Percentiles rank a stretch among this genome's conserved stretches.
Conservation (phyloP, 139 green algal genomes). For the Pedinophyceae sp. region DNA sequence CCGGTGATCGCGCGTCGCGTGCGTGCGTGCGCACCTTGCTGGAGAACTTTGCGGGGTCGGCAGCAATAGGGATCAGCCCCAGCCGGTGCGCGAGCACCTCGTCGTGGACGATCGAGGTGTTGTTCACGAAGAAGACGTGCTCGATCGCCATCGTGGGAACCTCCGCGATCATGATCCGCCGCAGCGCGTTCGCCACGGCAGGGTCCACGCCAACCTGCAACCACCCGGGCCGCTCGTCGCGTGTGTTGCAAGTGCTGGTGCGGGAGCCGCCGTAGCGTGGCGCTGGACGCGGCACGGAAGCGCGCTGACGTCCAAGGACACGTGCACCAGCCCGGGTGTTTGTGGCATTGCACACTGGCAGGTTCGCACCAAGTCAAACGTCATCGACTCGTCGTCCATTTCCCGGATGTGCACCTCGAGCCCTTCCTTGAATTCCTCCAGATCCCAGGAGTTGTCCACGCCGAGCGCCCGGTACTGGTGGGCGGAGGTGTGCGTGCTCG, state of each 20-base stretch:
- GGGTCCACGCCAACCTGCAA: constrained; percentile 32
- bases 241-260: too few relatives aligned
- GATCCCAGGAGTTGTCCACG: constrained; percentile 57
- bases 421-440: constrained; percentile 39
- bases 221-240: too few relatives aligned
- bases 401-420: constrained; percentile 20
- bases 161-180: constrained; percentile 86
- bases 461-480: constrained; percentile 44
- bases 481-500: constrained; percentile 40
- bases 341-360: background rate
- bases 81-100: constrained; percentile 85
- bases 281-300: background rate
- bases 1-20: too few relatives aligned
- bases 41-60: constrained; percentile 65
- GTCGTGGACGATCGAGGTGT: constrained; percentile 87
- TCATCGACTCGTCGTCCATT: constrained; percentile 39
- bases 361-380: constrained; percentile 84
- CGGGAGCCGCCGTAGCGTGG: too few relatives aligned
- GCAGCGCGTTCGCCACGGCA: constrained; percentile 81
- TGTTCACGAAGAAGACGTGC: constrained; percentile 94
- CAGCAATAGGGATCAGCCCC: constrained; percentile 69
- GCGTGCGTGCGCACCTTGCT: background rate
- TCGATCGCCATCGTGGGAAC: constrained; percentile 93
- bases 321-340: background rate
- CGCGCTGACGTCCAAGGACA: background rate